A percentile compares a stretch with the other conserved stretches of the same genome.
phyloP scores from a whole-genome alignment of 2,329 filamentous ascomycete genomes.

The Pseudogymnoascus sp. region DNA sequence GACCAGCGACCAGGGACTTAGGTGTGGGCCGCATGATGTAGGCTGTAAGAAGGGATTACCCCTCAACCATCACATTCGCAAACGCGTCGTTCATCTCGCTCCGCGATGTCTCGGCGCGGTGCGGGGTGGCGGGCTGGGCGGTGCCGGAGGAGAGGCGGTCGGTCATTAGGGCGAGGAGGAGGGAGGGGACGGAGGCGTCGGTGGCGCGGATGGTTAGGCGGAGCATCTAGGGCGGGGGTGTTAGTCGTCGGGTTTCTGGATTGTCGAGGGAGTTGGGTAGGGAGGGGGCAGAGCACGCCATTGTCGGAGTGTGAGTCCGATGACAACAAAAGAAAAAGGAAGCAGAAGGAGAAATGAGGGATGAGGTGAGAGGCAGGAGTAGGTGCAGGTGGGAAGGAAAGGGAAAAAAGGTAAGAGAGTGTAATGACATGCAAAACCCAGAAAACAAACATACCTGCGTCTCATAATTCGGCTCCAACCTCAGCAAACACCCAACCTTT shows the following conservation, averaged over 20 bases:
- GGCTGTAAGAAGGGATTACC: no score
- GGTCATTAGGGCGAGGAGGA: conserved; percentile 81
- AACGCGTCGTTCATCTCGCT: conserved; percentile 29
- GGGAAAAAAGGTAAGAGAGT: not conserved
- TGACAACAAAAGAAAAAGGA: not conserved
- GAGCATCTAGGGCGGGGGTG: conserved; percentile 64
- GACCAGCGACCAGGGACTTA: no score
- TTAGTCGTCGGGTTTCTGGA: conserved; percentile 10
- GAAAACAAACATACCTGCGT: conserved; percentile 64
- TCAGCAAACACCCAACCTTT: conserved; percentile 89
- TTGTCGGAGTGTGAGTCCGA: not conserved
- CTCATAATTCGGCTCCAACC: conserved; percentile 88
- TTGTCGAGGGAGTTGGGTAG: not conserved
- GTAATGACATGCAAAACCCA: not conserved
- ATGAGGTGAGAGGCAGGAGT: not conserved
- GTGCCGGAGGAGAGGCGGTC: conserved; percentile 59
- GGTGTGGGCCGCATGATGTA: no score
- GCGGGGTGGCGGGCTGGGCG: conserved; percentile 20
- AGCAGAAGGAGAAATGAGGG: not conserved
- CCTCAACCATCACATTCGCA: conserved; percentile 25
- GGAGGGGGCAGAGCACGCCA: not conserved
- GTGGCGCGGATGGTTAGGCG: conserved; percentile 90
- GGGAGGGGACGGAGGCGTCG: conserved; percentile 75
- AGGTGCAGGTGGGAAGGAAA: not conserved
- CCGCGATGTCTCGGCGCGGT: conserved; percentile 20